Evolutionary conservation across 192 early-diverging fungal genomes (phyloP), one percentile per base, ranked within the genome.

Genomic region (Lobosporangium transversale): DNA sequence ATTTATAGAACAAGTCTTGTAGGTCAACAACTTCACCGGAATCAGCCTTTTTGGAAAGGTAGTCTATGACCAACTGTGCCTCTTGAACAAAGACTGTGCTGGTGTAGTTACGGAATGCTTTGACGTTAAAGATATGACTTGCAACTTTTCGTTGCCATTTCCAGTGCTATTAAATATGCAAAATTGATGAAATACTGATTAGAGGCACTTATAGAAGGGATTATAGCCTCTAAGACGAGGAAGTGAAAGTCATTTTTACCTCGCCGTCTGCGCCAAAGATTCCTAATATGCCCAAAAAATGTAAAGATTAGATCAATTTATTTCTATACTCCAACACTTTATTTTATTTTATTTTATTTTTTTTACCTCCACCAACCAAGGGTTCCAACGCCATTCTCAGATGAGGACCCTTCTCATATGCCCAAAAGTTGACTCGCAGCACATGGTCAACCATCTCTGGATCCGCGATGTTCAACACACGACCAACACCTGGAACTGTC

Each of bases 1-100:
- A 85, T 31, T 82, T 75, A 44, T 65, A 82, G 37, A 84, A 80
- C 18, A 85, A 21, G 21, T 83, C 81, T 35, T 83, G 78, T 18
- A 87, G 59, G 59, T 87, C 83, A 26, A 85, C 49, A 3, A 62
- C 31, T 26, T 80, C 58, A 15, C 66, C 65, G 1, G 24, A 53
- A 9, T 69, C 69, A 9, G 79, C 71, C 32, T 61, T 66, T 0
- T 14, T 45, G 29, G 45, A 42, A 30, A 76, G 64, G 17, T 76
- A 67, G 36, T 76, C 65, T 24, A 76, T 44, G 12, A 76, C 64
- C 3, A 67, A 48, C 23, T 62, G 27, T 7, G 51, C 73, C 48
- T 76, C 64, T 45, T 58, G 43, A 8, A 59, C 55, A 47, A 76
- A 76, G 17, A 66, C 73, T 10, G 24, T 23, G n/a, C 58, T 59